Evolutionary conservation across 83 land plant genomes (phyloP), one percentile per base, ranked within the genome.

Genomic region (Diphasiastrum complanatum): DNA sequence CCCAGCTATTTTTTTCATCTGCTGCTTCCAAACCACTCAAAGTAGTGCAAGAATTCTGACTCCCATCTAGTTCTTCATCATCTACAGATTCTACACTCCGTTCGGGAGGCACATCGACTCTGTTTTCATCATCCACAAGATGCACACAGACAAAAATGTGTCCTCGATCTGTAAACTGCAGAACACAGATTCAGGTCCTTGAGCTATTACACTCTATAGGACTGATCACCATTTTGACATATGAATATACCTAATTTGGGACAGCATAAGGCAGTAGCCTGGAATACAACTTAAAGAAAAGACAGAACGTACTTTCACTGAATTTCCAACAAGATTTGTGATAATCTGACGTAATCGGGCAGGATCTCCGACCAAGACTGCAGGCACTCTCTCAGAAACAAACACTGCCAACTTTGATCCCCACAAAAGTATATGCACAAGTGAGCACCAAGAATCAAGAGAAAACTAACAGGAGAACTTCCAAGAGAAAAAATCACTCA

Each of bases 1-100:
- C 89, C 84, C 88, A 83, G 50, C 71, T 70, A 51, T 79, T 83
- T 48, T 68, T 62, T 20, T 71, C 60, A 61, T 86, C 85, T 47
- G 85, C 96, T 24, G 81, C 78, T 69, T 85, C 78, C 59, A 28
- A 33, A 23, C 88, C 72, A 69, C 72, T 69, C 28, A 69, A 51
- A 11, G 72, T 69, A 30, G 47, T 69, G 56, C 48, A 69, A 12
- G 51, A 51, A 48, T 33, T 29, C 2, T 20, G 57, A 18, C 43
- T 38, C n/a, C 59, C 51, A 20, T 45, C 64, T 31, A 61, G 40
- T 47, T 61, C 72, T 24, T 45, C 72, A n/a, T 69, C 67, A n/a
- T 35, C 36, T 32, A 26, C 26, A 27, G 36, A 26, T 24, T 65
- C 45, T 8, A 14, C 1, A 18, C 29, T 43, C 4, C 18, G 38